Evolutionary conservation across 2,329 filamentous ascomycete species (phyloP).

Genomic region (Fusarium coicis): DNA sequence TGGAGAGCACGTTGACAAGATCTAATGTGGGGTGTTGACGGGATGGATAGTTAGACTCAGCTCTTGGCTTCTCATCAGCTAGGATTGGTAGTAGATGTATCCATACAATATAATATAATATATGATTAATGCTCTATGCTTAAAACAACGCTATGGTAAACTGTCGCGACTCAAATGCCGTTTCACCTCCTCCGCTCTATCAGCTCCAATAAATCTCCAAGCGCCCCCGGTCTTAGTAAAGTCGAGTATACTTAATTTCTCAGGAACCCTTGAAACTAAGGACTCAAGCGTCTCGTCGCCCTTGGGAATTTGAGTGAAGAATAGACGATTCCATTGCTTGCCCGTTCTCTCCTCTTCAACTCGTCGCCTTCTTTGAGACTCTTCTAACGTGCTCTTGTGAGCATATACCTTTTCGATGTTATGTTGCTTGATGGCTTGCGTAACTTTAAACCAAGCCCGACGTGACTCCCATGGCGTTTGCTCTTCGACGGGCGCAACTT

Average conservation of each 20-base stretch:
- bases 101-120: not conserved
- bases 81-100: not conserved
- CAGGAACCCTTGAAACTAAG: not conserved
- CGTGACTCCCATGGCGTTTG: constrained; percentile 86
- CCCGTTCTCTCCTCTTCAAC: constrained; percentile 68
- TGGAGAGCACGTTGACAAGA: constrained; percentile 7
- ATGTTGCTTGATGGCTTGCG: constrained; percentile 73
- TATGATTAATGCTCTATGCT: not conserved
- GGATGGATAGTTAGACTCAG: not conserved
- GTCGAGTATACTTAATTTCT: not conserved
- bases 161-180: not conserved
- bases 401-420: constrained; percentile 77
- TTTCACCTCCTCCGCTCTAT: not conserved
- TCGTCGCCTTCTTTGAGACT: constrained; percentile 80
- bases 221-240: not conserved
- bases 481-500: constrained; percentile 59
- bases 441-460: constrained; percentile 82
- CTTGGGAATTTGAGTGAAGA: constrained; percentile 21
- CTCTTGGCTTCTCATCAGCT: too few relatives aligned
- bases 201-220: constrained; percentile 9
- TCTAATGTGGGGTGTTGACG: not conserved
- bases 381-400: constrained; percentile 85
- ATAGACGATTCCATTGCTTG: constrained; percentile 15
- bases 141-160: constrained; percentile 57
- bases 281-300: not conserved